Evolutionary conservation across 371 early-diverging fungal species (phyloP), one percentile per base, ranked within the genome.

Genomic region (Batkoa obscura): DNA sequence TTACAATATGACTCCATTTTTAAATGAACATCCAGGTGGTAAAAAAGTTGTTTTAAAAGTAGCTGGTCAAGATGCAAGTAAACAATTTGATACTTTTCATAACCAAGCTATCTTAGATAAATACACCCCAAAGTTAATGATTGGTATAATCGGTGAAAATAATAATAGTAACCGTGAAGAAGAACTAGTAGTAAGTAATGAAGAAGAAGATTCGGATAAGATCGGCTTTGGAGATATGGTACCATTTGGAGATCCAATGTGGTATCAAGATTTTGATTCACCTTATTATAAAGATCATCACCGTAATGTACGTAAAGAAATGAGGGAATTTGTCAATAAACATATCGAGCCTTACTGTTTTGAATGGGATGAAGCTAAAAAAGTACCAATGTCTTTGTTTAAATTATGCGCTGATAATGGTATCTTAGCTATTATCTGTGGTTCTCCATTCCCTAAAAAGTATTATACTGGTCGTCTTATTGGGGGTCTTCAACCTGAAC

Each of bases 11-110:
- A 86, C 94, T 8, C 68, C 71, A 30, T 96, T 92, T 61, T 50
- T 94, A 50, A 72, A 76, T 54, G 85, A 80, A 56, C 94, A 94
- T 63, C 95, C 95, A 2, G 95, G 94, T 48, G 91, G 91, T 30
- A 71, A 69, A 59, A 68, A 66, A 50, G 76, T 88, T 45, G 64
- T 88, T 3, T 56, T 84, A 37, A 84, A 83, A 66, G 81, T 80
- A 35, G 87, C 84, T 35, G 94, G 94, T 41, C 75, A 67, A 12
- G 91, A 94, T 64, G 90, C 90, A 36, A 73, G 86, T 32, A 85
- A 88, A 66, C 83, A 88, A 66, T 93, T 93, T 65, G 81, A 86
- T 53, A 72, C 80, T 47, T 86, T 90, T 65, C 91, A 93, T 68
- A 80, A 79, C 34, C 35, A 43, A 61, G 60, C 71, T 36, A 71